These are phyloP conservation scores for Ambrosia trifida DNA, from an alignment of 129 eudicot genomes.

Conservation along the genomic window DNA sequence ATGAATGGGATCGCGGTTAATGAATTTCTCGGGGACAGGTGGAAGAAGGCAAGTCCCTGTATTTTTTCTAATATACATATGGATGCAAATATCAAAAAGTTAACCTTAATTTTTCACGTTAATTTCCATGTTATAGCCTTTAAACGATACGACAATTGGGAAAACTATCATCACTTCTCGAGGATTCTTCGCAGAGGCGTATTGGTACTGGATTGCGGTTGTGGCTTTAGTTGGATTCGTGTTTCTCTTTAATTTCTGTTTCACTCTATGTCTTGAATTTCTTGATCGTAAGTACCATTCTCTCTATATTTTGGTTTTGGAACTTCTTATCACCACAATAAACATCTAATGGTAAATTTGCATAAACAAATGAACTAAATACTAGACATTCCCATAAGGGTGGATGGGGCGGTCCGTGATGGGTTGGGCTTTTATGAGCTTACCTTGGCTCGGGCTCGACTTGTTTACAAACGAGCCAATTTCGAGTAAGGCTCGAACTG, in stretches of 20 bases:
- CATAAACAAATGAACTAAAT: background rate
- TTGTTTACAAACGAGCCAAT: too few relatives aligned
- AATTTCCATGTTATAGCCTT: background rate
- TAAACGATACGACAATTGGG: constrained; percentile 27
- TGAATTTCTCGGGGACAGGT: constrained; percentile 47
- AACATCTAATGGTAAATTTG: background rate
- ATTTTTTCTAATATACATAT: background rate
- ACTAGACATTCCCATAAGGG: background rate
- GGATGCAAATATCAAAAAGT: background rate
- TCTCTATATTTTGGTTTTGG: background rate
- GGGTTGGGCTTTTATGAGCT: too few relatives aligned
- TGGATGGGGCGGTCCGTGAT: too few relatives aligned
- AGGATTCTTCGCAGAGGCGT: constrained; percentile 50
- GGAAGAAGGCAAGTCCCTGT: constrained; percentile 35
- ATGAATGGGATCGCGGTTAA: constrained; percentile 48
- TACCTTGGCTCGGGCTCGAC: too few relatives aligned
- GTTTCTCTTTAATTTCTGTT: constrained; percentile 42
- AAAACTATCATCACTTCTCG: constrained; percentile 38
- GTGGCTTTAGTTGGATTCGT: constrained; percentile 51
- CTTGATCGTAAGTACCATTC: constrained; percentile 50
- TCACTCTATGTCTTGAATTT: constrained; percentile 37
- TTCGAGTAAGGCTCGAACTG: too few relatives aligned
- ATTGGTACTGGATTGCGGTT: constrained; percentile 72
- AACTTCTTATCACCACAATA: too few relatives aligned
- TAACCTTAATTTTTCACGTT: background rate